These are phyloP conservation scores for Nemophila menziesii DNA, from an alignment of 257 asterid species.

Conservation along the genomic window DNA sequence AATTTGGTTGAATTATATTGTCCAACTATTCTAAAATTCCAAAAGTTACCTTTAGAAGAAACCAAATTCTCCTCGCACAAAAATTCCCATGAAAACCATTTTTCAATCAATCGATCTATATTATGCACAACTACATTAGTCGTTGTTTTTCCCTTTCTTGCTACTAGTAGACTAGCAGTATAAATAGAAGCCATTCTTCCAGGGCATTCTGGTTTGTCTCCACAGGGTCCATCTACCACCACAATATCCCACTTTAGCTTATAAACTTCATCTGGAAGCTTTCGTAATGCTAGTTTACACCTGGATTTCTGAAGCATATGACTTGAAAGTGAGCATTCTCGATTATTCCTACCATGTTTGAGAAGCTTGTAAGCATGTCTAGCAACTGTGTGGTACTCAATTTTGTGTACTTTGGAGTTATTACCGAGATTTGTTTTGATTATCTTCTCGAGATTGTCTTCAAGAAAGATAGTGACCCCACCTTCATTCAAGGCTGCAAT, in stretches of 20 bases:
- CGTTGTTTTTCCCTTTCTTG: conserved; percentile 41
- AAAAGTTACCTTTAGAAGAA: conserved; percentile 71
- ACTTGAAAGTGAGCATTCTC: conserved; percentile 22
- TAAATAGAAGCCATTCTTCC: conserved; percentile 81
- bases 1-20: conserved; percentile 35
- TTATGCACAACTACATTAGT: conserved; percentile 61
- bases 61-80: conserved; percentile 64
- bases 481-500: conserved; percentile 38
- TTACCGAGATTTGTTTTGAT: conserved; percentile 12
- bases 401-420: conserved; percentile 24
- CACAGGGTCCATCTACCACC: conserved; percentile 73
- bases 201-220: conserved; percentile 43
- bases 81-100: conserved; percentile 85
- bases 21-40: conserved; percentile 40
- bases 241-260: conserved; percentile 55
- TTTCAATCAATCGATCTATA: conserved; percentile 62
- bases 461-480: conserved; percentile 54
- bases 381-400: conserved; percentile 51
- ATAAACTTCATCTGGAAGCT: conserved; percentile 37
- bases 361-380: conserved; percentile 55
- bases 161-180: conserved; percentile 50
- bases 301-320: conserved; percentile 14
- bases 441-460: conserved; percentile 28
- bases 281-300: conserved; percentile 40
- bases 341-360: conserved; percentile 42